A percentile compares a stretch with the other conserved stretches of the same genome.
Evolutionary conservation across 352 stramenopile species (phyloP).

Genomic region (Pythium phragmitis): DNA sequence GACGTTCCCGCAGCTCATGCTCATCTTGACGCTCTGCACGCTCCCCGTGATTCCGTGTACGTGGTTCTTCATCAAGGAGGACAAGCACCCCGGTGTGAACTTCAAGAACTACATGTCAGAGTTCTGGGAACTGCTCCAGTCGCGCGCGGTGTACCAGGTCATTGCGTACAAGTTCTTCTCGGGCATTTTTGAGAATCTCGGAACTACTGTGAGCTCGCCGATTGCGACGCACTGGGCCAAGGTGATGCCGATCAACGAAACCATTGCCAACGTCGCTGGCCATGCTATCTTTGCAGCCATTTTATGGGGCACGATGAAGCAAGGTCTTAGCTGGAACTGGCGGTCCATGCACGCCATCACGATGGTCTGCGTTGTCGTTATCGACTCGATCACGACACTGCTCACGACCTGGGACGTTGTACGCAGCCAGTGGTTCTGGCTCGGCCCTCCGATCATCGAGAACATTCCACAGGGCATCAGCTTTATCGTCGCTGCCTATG

Average conservation of each 20-base stretch:
- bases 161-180: no score
- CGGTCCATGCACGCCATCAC: slow-evolving; percentile 19
- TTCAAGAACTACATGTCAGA: slow-evolving; percentile 24
- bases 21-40: slow-evolving; percentile 15
- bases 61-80: slow-evolving; percentile 26
- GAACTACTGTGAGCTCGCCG: background rate
- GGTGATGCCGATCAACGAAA: slow-evolving; percentile 20
- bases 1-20: slow-evolving; percentile 22
- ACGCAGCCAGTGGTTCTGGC: slow-evolving; percentile 24
- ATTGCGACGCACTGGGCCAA: slow-evolving; percentile 20
- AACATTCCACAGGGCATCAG: slow-evolving; percentile 15
- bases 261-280: slow-evolving; percentile 11
- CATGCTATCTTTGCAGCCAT: slow-evolving; percentile 14
- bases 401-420: slow-evolving; percentile 1
- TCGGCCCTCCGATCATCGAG: slow-evolving; percentile 21
- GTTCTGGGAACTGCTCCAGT: slow-evolving; percentile 21
- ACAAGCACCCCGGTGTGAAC: background rate
- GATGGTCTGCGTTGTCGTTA: background rate
- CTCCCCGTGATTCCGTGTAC: slow-evolving; percentile 21
- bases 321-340: slow-evolving; percentile 20
- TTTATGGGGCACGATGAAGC: slow-evolving; percentile 18
- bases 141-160: no score
- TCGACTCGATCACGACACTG: slow-evolving; percentile 20
- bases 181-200: slow-evolving; percentile 10
- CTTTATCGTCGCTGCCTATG: slow-evolving; percentile 19